Conservation (phyloP, 768 basidiomycete species). For the Lactarius sanguifluus region DNA sequence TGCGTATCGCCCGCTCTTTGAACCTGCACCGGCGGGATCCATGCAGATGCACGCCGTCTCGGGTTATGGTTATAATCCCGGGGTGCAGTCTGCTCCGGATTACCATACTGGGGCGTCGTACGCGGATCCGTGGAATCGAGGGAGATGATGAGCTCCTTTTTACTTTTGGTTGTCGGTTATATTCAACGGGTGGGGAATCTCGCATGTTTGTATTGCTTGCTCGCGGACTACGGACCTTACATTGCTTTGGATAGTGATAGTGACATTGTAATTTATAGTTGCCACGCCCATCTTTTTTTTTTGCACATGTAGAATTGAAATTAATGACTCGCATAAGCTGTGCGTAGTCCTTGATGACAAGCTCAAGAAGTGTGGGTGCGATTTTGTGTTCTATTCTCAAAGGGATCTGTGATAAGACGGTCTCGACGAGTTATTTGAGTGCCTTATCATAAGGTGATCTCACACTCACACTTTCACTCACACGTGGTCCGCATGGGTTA, state of each 20-base stretch:
- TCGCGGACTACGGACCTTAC: neutral
- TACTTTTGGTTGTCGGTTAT: neutral
- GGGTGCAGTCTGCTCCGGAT: neutral
- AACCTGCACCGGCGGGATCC: constrained; percentile 11
- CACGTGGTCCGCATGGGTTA: too few relatives aligned
- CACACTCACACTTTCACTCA: too few relatives aligned
- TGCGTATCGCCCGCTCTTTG: constrained; percentile 11
- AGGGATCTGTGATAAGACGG: too few relatives aligned
- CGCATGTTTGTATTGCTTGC: neutral
- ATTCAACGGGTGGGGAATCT: neutral
- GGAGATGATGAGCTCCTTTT: neutral
- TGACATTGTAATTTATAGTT: neutral
- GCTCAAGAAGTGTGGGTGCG: too few relatives aligned
- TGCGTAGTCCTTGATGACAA: too few relatives aligned
- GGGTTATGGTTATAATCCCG: constrained; percentile 2
- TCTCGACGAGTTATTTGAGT: too few relatives aligned
- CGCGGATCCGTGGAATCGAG: constrained; percentile 19
- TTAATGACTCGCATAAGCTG: too few relatives aligned
- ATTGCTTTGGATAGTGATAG: neutral
- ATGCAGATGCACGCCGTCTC: constrained; percentile 21
- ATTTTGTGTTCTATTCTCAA: too few relatives aligned
- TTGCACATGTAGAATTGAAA: neutral
- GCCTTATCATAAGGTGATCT: too few relatives aligned
- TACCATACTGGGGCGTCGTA: neutral
- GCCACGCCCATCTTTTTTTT: neutral